Evolutionary conservation across 2,329 filamentous ascomycete species (phyloP), one percentile per base, ranked within the genome.

Genomic region (Cladophialophora chaetospira): DNA sequence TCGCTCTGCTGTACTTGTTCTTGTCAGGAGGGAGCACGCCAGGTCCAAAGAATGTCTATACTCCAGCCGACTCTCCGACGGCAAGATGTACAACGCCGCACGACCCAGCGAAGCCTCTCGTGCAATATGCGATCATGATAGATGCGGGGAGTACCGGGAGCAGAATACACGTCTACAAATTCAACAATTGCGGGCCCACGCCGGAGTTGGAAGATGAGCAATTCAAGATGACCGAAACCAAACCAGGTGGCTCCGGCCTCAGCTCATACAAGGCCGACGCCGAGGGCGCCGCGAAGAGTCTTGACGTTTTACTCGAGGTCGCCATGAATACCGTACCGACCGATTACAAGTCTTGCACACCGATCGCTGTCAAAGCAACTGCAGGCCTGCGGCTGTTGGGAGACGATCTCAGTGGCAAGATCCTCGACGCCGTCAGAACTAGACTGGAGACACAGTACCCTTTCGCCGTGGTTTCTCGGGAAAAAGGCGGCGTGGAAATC

Each of bases 81-180:
- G 80, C 83, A 40, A 88, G 84, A 76, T 99, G 94, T 81, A 85
- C 86, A 58, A 89, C 87, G 71, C 91, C 94, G 38, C 87, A 83
- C 76, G 90, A 91, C 67, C 86, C 88, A 69, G 88, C 91, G 64
- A 97, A 97, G 78, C 93, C 94, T 47, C 84, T 99, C 65, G 87
- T 97, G 61, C 94, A 99, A 72, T 99, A 97, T 77, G 95, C 94
- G 60, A 83, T 97, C 69, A 99, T 99, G 94, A 90, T 99, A 69
- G 94, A 99, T 75, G 94, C 94, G 45, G 94, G 94, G 67, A 97
- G 92, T 79, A 97, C 94, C 53, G 94, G 94, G 60, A 97, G 94
- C 59, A 88, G 94, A 67, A 97, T 99, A 71, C 95, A 99, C 78
- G 91, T 97, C 58, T 99, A 97, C 82, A 89, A 91, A 71, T 99